phyloP scores from a whole-genome alignment of 2,329 filamentous ascomycete species.

The Dothideomycetes sp. region DNA sequence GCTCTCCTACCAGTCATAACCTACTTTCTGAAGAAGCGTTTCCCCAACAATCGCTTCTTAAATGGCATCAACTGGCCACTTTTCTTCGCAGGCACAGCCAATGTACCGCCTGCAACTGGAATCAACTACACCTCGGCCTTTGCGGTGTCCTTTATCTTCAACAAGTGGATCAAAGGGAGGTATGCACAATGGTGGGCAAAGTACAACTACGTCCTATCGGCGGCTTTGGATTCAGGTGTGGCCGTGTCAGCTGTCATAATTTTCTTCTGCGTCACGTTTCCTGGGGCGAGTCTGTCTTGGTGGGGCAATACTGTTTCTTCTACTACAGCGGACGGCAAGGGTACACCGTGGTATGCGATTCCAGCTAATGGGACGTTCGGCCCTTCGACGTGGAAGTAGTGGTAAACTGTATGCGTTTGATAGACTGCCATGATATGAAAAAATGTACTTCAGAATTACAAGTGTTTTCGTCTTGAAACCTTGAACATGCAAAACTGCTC shows the following conservation, averaged over 20 bases:
- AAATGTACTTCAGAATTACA: slow-evolving; percentile 1
- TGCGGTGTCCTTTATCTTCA: slow-evolving; percentile 45
- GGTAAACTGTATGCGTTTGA: too few species aligned
- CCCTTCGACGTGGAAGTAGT: slow-evolving; percentile 28
- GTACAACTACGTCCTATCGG: slow-evolving; percentile 82
- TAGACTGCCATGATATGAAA: too few species aligned
- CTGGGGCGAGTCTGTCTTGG: slow-evolving; percentile 63
- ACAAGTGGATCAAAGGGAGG: slow-evolving; percentile 59
- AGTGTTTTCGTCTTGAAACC: too few species aligned
- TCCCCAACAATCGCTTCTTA: slow-evolving; percentile 13
- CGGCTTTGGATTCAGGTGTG: slow-evolving; percentile 70
- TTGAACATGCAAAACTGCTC: too few species aligned
- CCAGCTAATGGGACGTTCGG: slow-evolving; percentile 56
- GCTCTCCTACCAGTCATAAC: slow-evolving; percentile 32
- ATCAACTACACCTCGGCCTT: slow-evolving; percentile 65
- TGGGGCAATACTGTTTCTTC: slow-evolving; percentile 66
- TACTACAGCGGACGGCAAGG: slow-evolving; percentile 10
- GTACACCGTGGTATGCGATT: slow-evolving; percentile 30
- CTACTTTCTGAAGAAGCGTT: slow-evolving; percentile 30
- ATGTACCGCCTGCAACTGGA: slow-evolving; percentile 62
- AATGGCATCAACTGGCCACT: slow-evolving; percentile 43
- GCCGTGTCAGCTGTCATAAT: slow-evolving; percentile 78
- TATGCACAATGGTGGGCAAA: slow-evolving; percentile 75
- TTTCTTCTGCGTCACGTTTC: slow-evolving; percentile 77
- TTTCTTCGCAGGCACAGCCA: slow-evolving; percentile 61